Evolutionary conservation across 768 basidiomycete genomes (phyloP), one percentile per base, ranked within the genome.

Genomic region (Pleurotus pulmonarius): DNA sequence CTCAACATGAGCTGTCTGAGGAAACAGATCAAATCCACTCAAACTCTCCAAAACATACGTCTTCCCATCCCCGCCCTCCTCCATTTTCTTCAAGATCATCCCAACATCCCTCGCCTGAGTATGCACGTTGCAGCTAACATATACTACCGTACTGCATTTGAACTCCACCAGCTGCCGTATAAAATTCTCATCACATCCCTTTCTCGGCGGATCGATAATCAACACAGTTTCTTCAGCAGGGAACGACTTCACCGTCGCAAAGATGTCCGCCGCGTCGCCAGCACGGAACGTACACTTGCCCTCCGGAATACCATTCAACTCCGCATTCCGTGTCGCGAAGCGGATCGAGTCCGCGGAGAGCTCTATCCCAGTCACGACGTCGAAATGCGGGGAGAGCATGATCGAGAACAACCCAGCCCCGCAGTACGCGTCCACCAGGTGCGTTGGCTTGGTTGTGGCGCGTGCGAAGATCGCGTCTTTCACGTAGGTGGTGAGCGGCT

Each of bases 1-100:
- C 72, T 98, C 94, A 7, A 96, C 92, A 76, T 98, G 95, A 11
- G 91, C 89, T 22, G 94, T 96, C 77, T 98, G 94, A 6, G 96
- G 93, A 75, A 98, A 99, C 55, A 99, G 67, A 75, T 98, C 96
- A 61, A 97, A 92, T 37, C 94, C 95, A 59, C 90, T 71, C 64
- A 97, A 62, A 63, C 86, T 91, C 73, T 94, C 90, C 64, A 99
- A 63, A 59, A 81, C 76, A 71, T 97, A 99, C 63, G 72, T 75
- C 63, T 69, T 73, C 63, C 66, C 68, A 56, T 61, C 73, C 41
- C 60, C 74, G 46, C 69, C 73, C 46, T 61, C 72, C 55, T 67
- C 72, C 46, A 68, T 74, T 62, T 71, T 70, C 59, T 78, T 79
- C 66, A 81, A 70, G 37, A 97, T 82, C 70, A 75, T 81, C 13